These are phyloP conservation scores for Cytauxzoon felis DNA, from an alignment of 169 alveolate species.

Conservation along the genomic window DNA sequence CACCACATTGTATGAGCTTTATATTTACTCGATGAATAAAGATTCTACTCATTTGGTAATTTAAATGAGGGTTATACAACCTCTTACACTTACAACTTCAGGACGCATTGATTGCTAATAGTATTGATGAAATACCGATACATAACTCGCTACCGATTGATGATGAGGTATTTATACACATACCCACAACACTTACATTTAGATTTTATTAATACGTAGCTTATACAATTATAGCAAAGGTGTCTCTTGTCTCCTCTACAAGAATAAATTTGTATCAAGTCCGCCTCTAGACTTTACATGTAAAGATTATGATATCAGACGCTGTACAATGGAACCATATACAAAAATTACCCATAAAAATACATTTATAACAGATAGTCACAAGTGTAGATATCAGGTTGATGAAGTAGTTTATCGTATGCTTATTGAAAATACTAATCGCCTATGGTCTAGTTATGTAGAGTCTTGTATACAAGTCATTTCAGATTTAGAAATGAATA, in stretches of 20 bases:
- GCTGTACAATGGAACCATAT: constrained; percentile 49
- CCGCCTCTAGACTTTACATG: constrained; percentile 19
- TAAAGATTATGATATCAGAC: constrained; percentile 6
- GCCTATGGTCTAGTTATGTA: constrained; percentile 42
- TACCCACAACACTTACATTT: neutral
- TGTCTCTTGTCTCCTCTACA: constrained; percentile 11
- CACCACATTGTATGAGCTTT: constrained; percentile 29
- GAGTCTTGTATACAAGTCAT: constrained; percentile 39
- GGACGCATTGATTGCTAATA: constrained; percentile 1
- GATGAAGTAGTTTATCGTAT: constrained; percentile 47
- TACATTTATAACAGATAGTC: constrained; percentile 3
- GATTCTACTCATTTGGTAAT: constrained; percentile 50
- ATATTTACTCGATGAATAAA: constrained; percentile 20
- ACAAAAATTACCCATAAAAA: neutral
- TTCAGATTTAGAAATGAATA: constrained; percentile 13
- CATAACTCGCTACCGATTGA: constrained; percentile 8
- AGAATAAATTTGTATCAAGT: constrained; percentile 18
- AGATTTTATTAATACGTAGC: constrained; percentile 39
- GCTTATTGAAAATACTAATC: constrained; percentile 24
- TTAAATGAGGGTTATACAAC: too few relatives aligned
- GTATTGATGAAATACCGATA: constrained; percentile 6
- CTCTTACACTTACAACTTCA: neutral
- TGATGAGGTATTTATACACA: constrained; percentile 9
- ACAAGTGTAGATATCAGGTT: constrained; percentile 44
- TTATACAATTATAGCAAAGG: constrained; percentile 31